These are phyloP conservation scores for Talaromyces funiculosus DNA, from an alignment of 2,329 filamentous ascomycete genomes.

Conservation along the genomic window DNA sequence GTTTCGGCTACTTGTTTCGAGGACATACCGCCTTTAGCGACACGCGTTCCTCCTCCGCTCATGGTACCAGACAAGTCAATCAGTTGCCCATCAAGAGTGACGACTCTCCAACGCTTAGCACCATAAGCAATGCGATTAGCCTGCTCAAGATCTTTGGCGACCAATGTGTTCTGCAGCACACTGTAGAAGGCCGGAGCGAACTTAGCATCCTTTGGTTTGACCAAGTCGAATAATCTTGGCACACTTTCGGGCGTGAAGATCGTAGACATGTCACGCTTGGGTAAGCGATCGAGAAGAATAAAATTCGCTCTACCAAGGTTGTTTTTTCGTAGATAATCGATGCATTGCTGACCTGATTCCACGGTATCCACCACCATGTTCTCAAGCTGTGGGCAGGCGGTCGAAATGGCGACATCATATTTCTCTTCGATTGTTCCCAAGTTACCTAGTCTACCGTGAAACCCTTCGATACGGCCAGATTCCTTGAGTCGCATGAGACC, in stretches of 20 bases:
- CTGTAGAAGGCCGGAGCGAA: constrained; percentile 93
- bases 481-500: constrained; percentile 93
- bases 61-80: constrained; percentile 99
- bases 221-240: constrained; percentile 85
- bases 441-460: constrained; percentile 91
- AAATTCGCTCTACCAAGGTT: constrained; percentile 96
- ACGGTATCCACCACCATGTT: constrained; percentile 97
- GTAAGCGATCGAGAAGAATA: constrained; percentile 85
- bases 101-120: constrained; percentile 87
- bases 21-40: constrained; percentile 92
- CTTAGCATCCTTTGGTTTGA: constrained; percentile 79
- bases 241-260: constrained; percentile 90
- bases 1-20: constrained; percentile 86
- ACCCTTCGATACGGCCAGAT: constrained; percentile 92
- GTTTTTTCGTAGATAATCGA: constrained; percentile 95
- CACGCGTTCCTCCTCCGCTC: constrained; percentile 89
- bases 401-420: constrained; percentile 97
- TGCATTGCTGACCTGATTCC: constrained; percentile 94
- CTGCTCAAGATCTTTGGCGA: constrained; percentile 87
- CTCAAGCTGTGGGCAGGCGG: constrained; percentile 82
- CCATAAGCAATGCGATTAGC: constrained; percentile 97
- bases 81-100: constrained; percentile 88
- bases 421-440: constrained; percentile 87
- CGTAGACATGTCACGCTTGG: constrained; percentile 67
- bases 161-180: constrained; percentile 88